Evolutionary conservation across 495 filamentous ascomycete genomes (phyloP).

Genomic region (Penicillium simplicissimum): DNA sequence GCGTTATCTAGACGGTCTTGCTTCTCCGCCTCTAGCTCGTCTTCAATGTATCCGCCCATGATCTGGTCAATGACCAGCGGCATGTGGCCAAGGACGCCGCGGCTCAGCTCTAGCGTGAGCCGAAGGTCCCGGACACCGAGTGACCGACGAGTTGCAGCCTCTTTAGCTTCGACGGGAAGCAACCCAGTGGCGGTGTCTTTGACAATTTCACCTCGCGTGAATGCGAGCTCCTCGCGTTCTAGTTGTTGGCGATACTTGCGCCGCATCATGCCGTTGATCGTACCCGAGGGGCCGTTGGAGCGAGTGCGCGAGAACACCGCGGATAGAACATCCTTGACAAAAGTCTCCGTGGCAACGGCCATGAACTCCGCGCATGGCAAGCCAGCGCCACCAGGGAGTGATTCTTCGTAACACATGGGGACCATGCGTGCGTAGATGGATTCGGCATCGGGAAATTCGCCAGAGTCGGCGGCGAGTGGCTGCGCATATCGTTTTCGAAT

Average conservation of each 20-base stretch:
- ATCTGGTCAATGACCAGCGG: slow-evolving; percentile 71
- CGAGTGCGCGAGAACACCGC: slow-evolving; percentile 76
- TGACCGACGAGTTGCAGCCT: slow-evolving; percentile 62
- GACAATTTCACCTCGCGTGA: slow-evolving; percentile 65
- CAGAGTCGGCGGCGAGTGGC: slow-evolving; percentile 82
- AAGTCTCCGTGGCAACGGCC: slow-evolving; percentile 87
- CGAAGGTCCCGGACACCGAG: slow-evolving; percentile 79
- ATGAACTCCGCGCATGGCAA: slow-evolving; percentile 79
- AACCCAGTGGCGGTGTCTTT: slow-evolving; percentile 64
- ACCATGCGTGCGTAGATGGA: slow-evolving; percentile 84
- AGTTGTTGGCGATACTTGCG: slow-evolving; percentile 72
- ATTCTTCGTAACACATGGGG: slow-evolving; percentile 92
- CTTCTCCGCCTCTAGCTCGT: slow-evolving; percentile 64
- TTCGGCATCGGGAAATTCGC: slow-evolving; percentile 84
- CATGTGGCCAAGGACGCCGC: slow-evolving; percentile 74
- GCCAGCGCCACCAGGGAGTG: slow-evolving; percentile 71
- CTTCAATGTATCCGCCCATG: slow-evolving; percentile 70
- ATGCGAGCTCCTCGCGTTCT: slow-evolving; percentile 69
- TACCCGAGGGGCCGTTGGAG: slow-evolving; percentile 73
- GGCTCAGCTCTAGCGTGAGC: slow-evolving; percentile 70
- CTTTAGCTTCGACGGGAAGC: slow-evolving; percentile 73
- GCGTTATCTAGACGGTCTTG: slow-evolving; percentile 49
- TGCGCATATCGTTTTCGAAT: slow-evolving; percentile 90
- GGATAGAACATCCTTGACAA: slow-evolving; percentile 83
- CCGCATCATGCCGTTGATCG: slow-evolving; percentile 72